phyloP scores from a whole-genome alignment of 2,329 filamentous ascomycete species.

The Sclerotinia borealis region DNA sequence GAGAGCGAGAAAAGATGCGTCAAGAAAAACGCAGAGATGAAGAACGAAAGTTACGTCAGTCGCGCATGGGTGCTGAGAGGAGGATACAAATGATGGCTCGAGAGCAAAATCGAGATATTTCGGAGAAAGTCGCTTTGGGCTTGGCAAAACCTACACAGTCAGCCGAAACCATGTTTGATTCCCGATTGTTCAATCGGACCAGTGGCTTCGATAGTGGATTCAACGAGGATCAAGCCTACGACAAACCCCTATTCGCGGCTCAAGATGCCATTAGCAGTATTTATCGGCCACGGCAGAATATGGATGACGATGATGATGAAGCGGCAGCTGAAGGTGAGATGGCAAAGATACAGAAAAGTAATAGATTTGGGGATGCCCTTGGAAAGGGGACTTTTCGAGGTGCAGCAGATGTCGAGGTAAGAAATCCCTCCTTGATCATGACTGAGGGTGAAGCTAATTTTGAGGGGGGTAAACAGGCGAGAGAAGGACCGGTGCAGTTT shows the following conservation, averaged over 20 bases:
- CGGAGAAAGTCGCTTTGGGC: conserved; percentile 91
- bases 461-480: conserved; percentile 45
- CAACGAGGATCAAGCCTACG: conserved; percentile 96
- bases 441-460: conserved; percentile 11
- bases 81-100: conserved; percentile 87
- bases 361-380: conserved; percentile 74
- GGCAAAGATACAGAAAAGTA: conserved; percentile 79
- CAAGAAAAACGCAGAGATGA: conserved; percentile 74
- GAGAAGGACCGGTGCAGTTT: conserved; percentile 92
- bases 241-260: conserved; percentile 93
- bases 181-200: conserved; percentile 86
- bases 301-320: conserved; percentile 71
- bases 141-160: conserved; percentile 90
- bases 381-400: conserved; percentile 91
- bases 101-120: conserved; percentile 94
- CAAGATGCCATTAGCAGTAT: conserved; percentile 94
- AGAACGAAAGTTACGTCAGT: conserved; percentile 85
- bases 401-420: conserved; percentile 71
- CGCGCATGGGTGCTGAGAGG: conserved; percentile 90
- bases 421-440: conserved; percentile 26
- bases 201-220: conserved; percentile 87
- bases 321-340: conserved; percentile 76
- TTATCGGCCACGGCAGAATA: conserved; percentile 72
- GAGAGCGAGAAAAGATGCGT: conserved; percentile 71
- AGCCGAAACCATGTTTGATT: conserved; percentile 95